Percentiles rank a stretch among this genome's conserved stretches.
Evolutionary conservation across 306 rosid species (phyloP).

Genomic region (Sphenostylis stenocarpa): DNA sequence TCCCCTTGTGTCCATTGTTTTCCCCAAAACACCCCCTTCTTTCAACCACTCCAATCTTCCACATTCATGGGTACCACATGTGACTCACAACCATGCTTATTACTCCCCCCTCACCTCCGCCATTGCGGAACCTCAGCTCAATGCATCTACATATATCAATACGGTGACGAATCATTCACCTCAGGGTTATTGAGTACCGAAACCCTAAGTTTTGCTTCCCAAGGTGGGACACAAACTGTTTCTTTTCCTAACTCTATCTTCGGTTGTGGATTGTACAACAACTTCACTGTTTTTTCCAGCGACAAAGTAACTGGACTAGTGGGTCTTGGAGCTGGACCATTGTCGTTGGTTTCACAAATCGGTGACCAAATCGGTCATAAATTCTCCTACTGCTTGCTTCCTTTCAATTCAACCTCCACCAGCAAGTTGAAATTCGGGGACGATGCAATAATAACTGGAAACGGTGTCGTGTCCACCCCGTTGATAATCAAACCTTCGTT

Average conservation of each 20-base stretch:
- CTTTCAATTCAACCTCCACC: neutral
- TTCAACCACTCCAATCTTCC: slow-evolving; percentile 19
- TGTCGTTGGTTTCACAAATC: slow-evolving; percentile 33
- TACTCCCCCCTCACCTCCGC: accelerated
- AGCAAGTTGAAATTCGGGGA: slow-evolving; percentile 38
- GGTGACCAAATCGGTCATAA: slow-evolving; percentile 24
- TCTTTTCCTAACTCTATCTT: neutral
- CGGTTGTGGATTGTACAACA: slow-evolving; percentile 22
- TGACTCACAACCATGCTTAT: neutral
- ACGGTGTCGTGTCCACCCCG: slow-evolving; percentile 13
- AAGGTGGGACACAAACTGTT: neutral
- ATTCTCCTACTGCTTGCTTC: slow-evolving; percentile 38
- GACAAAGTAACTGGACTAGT: neutral
- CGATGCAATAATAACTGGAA: neutral
- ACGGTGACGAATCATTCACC: slow-evolving; percentile 16
- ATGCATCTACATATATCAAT: neutral
- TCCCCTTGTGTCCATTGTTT: slow-evolving; percentile 16
- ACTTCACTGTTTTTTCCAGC: accelerated
- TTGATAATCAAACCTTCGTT: neutral
- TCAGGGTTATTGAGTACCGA: neutral
- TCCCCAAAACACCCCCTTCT: slow-evolving; percentile 7
- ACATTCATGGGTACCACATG: neutral
- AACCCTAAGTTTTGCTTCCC: neutral
- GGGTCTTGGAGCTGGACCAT: slow-evolving; percentile 36
- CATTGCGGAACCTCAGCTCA: neutral